Evolutionary conservation across 176 grass and related monocot genomes (phyloP), one percentile per base, ranked within the genome.

Genomic region (Oryza meridionalis): DNA sequence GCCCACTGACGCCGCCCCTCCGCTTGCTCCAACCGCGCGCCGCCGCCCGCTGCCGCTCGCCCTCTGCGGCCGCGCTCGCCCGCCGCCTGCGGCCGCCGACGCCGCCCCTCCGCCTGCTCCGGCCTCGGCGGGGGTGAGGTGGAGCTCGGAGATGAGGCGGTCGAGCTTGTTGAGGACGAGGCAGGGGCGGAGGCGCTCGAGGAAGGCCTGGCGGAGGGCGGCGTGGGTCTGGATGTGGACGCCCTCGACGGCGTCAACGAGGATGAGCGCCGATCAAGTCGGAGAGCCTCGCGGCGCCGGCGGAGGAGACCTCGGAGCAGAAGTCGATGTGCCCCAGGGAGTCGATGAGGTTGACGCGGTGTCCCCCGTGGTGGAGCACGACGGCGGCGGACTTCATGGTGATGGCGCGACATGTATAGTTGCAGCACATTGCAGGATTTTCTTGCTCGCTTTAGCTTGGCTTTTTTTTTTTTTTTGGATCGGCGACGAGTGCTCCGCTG

Each of bases 291-390:
- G 91, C 91, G 31, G 96, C n/a, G n/a, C n/a, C n/a, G n/a, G n/a
- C 91, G 33, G 93, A 91, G 49, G 96, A 98, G 69, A 98, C 93
- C 93, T 98, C 96, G 31, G 87, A 86, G 76, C 91, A 98, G 89
- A 98, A 98, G 87, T 98, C 93, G 62, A 95, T 93, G 84, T 98
- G 96, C 14, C 96, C 96, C 1, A 93, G 96, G 35, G 93, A 98
- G 79, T 98, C 96, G 74, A 98, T 98, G 73, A 98, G 91, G 88
- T 93, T 89, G 80, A 98, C 75, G 53, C 84, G 77, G 91, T 93
- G 74, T 4, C 86, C 82, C 15, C 2, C 32, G 66, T 85, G 87
- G 76, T 81, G 49, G 72, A 89, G 85, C 58, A 86, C 76, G 51
- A 95, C 85, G 32, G 96, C 76, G 27, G 93, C 92, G 21, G 91